Evolutionary conservation across 2,329 filamentous ascomycete genomes (phyloP), one percentile per base, ranked within the genome.

Genomic region (Aspergillus jensenii): DNA sequence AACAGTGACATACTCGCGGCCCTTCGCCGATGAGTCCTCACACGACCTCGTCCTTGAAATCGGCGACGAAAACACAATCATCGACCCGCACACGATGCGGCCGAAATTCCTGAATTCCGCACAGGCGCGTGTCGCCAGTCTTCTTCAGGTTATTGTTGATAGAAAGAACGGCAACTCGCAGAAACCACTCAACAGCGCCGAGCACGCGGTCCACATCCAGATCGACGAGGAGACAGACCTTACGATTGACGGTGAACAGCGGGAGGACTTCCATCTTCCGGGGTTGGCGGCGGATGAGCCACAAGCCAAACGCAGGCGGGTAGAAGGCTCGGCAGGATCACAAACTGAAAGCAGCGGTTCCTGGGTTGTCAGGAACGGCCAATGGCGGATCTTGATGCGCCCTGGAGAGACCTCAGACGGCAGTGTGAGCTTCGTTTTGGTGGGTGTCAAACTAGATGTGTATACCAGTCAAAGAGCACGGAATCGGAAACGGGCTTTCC

Each of bases 41-140:
- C 81, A 85, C 59, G 90, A 93, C 70, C 82, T 97, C 21, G 82
- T 98, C 25, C 77, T 97, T 2, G 91, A 98, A 72, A 89, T 96
- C 50, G 86, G 87, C 17, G 82, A 81, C 45, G 89, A 91, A 66
- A 81, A 81, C 52, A 89, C 86, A 2, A 74, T 80, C 31, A 71
- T 90, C 37, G 81, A 87, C 63, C 76, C 84, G 51, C 67, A 69
- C 46, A 72, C 71, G 14, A 81, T 85, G 67, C 82, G 85, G 2
- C 87, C 86, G 2, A 86, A 90, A 62, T 96, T 97, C 75, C 84
- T 90, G 65, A 85, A 86, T 14, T 83, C 89, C 47, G 85, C 87
- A 5, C 88, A 89, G 63, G 81, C 84, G 11, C 84, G 90, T 52
- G 81, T 97, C 17, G 82, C 86, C 0, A 87, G 87, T 55, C 78